Percentiles rank a stretch among this genome's conserved stretches.
Conservation (phyloP, 306 rosid genomes). For the Echinosophora koreensis region DNA sequence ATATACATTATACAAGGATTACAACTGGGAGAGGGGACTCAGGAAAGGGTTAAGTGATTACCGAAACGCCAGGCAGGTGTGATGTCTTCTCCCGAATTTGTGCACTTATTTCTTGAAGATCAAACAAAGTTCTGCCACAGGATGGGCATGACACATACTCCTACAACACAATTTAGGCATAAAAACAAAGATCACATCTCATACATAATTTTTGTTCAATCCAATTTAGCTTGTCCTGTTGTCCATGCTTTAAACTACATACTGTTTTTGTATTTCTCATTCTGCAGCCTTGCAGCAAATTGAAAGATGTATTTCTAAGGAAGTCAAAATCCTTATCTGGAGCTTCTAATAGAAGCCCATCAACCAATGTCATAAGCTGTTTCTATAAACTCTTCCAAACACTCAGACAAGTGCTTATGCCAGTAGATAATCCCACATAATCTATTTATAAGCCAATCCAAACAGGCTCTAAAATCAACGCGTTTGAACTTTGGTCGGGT, state of each 20-base stretch:
- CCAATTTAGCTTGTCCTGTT: slow-evolving; percentile 22
- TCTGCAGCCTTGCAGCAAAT: slow-evolving; percentile 92
- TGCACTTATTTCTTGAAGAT: slow-evolving; percentile 97
- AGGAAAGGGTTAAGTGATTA: slow-evolving; percentile 48
- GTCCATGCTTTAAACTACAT: slow-evolving; percentile 39
- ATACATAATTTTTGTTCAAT: background rate
- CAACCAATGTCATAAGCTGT: too few relatives aligned
- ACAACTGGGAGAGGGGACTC: background rate
- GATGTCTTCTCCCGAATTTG: slow-evolving; percentile 93
- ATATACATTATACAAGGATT: background rate
- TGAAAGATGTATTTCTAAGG: slow-evolving; percentile 78
- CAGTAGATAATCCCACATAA: too few relatives aligned
- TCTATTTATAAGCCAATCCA: too few relatives aligned
- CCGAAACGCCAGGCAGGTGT: slow-evolving; percentile 97
- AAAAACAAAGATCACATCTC: slow-evolving; percentile 3
- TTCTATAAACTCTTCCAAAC: too few relatives aligned
- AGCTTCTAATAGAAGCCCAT: slow-evolving; percentile 79
- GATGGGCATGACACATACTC: slow-evolving; percentile 99
- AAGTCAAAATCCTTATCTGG: slow-evolving; percentile 72
- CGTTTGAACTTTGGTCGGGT: too few relatives aligned
- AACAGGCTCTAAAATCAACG: too few relatives aligned
- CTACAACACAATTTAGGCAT: slow-evolving; percentile 59
- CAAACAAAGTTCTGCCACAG: slow-evolving; percentile 98
- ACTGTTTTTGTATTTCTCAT: slow-evolving; percentile 99
- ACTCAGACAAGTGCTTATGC: too few relatives aligned